Conservation (phyloP, 73 alveolate genomes). For the Paramecium octaurelia region DNA sequence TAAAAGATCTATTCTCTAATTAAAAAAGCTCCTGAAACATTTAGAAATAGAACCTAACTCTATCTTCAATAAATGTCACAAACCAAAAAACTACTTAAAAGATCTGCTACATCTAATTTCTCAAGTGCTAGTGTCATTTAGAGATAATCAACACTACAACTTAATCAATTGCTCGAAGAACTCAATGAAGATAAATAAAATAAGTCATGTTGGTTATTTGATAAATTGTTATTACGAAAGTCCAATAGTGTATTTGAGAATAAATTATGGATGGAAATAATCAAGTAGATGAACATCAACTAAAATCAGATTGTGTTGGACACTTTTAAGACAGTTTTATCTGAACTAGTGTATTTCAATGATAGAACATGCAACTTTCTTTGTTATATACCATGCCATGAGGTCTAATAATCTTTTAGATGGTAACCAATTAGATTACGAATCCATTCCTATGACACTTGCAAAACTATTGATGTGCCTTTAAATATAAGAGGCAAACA, state of each 20-base stretch:
- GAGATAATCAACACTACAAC: not conserved
- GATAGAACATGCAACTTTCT: not conserved
- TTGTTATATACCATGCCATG: slow-evolving; percentile 23
- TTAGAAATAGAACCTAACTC: not conserved
- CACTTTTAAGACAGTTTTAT: not conserved
- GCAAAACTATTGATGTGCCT: not conserved
- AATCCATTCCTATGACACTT: not conserved
- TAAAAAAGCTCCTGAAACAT: not conserved
- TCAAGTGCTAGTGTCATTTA: not conserved
- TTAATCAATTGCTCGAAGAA: not conserved
- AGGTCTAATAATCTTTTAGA: not conserved
- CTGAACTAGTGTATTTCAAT: not conserved
- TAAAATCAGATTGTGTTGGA: not conserved
- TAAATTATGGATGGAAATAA: not conserved
- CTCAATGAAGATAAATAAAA: not conserved
- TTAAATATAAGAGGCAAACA: slow-evolving; percentile 19
- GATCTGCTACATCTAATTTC: not conserved
- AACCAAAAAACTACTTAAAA: not conserved
- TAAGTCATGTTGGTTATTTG: not conserved
- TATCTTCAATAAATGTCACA: not conserved
- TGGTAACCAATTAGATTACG: slow-evolving; percentile 38
- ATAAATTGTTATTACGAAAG: not conserved
- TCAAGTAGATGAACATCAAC: not conserved
- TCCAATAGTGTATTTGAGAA: not conserved
- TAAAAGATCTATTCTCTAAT: not conserved